Evolutionary conservation across 2,329 filamentous ascomycete species (phyloP).

Genomic region (Cordyceps farinosa): DNA sequence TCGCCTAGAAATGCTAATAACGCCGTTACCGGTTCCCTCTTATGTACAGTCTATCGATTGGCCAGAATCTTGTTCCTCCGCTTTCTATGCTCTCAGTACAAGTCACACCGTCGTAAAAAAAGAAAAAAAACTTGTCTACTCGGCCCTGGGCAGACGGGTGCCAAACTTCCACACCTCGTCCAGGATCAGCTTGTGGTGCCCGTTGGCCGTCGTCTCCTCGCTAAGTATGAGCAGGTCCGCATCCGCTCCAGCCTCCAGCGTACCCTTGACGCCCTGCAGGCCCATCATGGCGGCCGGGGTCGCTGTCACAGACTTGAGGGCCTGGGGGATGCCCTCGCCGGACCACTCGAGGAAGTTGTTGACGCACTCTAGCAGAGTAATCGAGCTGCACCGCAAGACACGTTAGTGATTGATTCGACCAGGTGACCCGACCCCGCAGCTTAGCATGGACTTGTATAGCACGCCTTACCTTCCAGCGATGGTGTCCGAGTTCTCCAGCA

Average conservation of each 20-base stretch:
- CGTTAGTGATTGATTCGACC: neutral
- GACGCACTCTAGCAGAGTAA: conserved; percentile 75
- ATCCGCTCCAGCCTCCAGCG: conserved; percentile 58
- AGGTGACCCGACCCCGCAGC: neutral
- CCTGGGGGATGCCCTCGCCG: conserved; percentile 63
- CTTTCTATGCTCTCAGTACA: neutral
- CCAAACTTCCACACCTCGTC: conserved; percentile 82
- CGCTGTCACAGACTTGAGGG: conserved; percentile 67
- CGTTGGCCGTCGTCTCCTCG: conserved; percentile 43
- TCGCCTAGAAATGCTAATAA: conserved; percentile 6
- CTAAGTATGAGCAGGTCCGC: conserved; percentile 68
- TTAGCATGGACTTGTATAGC: neutral
- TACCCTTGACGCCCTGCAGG: conserved; percentile 63
- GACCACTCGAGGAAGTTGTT: conserved; percentile 78
- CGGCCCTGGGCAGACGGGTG: conserved; percentile 40
- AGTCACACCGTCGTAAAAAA: neutral
- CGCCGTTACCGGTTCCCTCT: conserved; percentile 7
- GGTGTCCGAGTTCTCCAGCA: conserved; percentile 72
- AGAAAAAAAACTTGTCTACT: neutral
- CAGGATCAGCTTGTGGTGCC: conserved; percentile 53
- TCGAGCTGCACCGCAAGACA: conserved; percentile 45
- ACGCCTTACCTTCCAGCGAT: conserved; percentile 67
- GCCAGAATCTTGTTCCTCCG: neutral
- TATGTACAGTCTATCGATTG: conserved; percentile 14
- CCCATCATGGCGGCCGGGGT: conserved; percentile 77